These are phyloP conservation scores for Wickerhamiella nectarea DNA, from an alignment of 805 yeast genomes.

Conservation along the genomic window DNA sequence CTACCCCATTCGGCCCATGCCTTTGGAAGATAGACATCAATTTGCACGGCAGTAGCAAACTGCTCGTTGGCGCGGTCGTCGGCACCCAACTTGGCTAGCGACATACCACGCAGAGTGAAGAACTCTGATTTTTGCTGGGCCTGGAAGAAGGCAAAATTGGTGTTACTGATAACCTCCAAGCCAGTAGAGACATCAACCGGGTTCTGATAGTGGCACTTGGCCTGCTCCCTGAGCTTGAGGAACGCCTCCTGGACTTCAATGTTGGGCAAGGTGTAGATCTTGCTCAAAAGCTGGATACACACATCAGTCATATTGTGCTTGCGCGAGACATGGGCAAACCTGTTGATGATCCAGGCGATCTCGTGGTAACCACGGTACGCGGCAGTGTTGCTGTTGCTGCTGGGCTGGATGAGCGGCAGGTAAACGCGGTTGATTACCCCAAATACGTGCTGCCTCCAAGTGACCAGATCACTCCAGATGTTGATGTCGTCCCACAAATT, in stretches of 20 bases:
- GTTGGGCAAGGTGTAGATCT: constrained; percentile 89
- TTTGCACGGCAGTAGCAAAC: constrained; percentile 93
- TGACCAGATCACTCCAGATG: constrained; percentile 92
- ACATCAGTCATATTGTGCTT: constrained; percentile 96
- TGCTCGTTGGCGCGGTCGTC: constrained; percentile 95
- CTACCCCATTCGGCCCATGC: constrained; percentile 99
- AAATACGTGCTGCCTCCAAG: constrained; percentile 98
- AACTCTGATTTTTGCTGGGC: constrained; percentile 97
- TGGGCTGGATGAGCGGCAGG: constrained; percentile 54
- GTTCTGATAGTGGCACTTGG: constrained; percentile 91
- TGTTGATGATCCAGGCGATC: constrained; percentile 95
- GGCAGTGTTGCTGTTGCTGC: constrained; percentile 60
- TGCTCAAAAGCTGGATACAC: constrained; percentile 80
- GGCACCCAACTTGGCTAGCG: constrained; percentile 76
- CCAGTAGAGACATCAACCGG: constrained; percentile 87
- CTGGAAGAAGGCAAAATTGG: constrained; percentile 89
- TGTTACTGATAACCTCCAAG: constrained; percentile 88
- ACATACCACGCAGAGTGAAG: constrained; percentile 96
- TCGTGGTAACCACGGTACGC: constrained; percentile 98
- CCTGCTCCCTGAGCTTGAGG: constrained; percentile 88
- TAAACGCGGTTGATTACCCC: constrained; percentile 89
- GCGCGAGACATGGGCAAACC: constrained; percentile 97
- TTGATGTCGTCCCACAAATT: constrained; percentile 96
- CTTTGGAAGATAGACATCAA: constrained; percentile 84
- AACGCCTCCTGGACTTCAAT: constrained; percentile 98